Evolutionary conservation across 176 grass and related monocot genomes (phyloP).

Genomic region (Triticum dicoccoides): DNA sequence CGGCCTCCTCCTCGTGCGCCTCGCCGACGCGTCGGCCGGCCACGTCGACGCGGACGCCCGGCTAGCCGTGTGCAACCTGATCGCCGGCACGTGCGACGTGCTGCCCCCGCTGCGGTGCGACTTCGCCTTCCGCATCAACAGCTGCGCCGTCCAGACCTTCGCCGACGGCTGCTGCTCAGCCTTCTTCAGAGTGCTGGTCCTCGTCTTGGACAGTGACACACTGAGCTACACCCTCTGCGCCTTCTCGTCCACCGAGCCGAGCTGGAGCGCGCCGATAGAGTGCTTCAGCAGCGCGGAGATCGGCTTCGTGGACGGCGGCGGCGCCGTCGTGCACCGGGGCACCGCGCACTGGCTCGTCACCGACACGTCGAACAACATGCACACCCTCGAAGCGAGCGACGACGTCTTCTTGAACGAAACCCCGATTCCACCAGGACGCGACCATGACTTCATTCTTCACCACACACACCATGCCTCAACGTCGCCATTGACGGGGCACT

Average conservation of each 20-base stretch:
- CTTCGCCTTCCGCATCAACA: not conserved
- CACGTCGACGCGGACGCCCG: not conserved
- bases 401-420: not conserved
- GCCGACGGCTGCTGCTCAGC: not conserved
- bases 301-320: not conserved
- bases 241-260: not conserved
- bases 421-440: not conserved
- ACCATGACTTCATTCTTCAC: not conserved
- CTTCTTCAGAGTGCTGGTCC: not conserved
- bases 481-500: not conserved
- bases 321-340: not conserved
- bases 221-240: not conserved
- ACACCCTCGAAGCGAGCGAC: not conserved
- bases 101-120: not conserved
- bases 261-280: not conserved
- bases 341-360: not conserved
- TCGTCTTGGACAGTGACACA: not conserved
- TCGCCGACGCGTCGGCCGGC: not conserved
- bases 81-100: not conserved
- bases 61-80: not conserved
- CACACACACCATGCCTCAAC: not conserved
- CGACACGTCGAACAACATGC: not conserved
- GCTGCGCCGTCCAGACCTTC: not conserved
- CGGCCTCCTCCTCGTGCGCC: not conserved
- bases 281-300: not conserved